phyloP scores from a whole-genome alignment of 202 grass and related monocot genomes.

The Elaeis oleifera region DNA sequence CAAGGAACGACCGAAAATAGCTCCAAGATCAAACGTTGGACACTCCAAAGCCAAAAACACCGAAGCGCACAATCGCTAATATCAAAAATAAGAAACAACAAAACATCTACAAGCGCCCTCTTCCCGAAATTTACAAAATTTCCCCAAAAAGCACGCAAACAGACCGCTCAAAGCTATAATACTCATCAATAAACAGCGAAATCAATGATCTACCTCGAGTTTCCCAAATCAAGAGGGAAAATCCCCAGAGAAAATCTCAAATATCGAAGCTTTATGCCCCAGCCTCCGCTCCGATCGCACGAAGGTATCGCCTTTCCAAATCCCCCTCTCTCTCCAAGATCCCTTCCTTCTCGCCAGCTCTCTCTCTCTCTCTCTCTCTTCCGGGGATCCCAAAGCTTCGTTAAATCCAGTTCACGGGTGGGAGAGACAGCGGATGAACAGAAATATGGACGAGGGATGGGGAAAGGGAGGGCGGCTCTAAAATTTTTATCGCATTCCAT shows the following conservation, averaged over 20 bases:
- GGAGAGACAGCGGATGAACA: not conserved
- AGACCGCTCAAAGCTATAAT: not conserved
- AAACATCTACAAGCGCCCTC: not conserved
- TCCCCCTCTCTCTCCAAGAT: too few relatives aligned
- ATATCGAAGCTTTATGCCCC: not conserved
- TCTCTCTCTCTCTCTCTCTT: not conserved
- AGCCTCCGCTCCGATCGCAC: not conserved
- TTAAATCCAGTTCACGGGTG: not conserved
- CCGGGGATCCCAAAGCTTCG: slow-evolving; percentile 2
- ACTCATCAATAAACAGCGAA: not conserved
- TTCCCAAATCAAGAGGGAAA: not conserved
- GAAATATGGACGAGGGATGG: slow-evolving; percentile 5
- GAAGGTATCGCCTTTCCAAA: slow-evolving; percentile 8
- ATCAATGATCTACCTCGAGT: slow-evolving; percentile 1
- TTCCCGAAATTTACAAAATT: not conserved
- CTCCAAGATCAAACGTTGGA: too few relatives aligned
- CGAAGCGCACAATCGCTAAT: too few relatives aligned
- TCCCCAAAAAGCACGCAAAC: not conserved
- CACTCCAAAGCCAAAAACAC: too few relatives aligned
- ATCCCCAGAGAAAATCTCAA: not conserved
- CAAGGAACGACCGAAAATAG: too few relatives aligned
- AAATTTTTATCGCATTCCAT: too few relatives aligned
- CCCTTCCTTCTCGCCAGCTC: too few relatives aligned
- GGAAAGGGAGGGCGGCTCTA: slow-evolving; percentile 5
- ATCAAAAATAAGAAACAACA: too few relatives aligned